Evolutionary conservation across 805 yeast genomes (phyloP), one percentile per base, ranked within the genome.

Genomic region (Candida gorgasii): DNA sequence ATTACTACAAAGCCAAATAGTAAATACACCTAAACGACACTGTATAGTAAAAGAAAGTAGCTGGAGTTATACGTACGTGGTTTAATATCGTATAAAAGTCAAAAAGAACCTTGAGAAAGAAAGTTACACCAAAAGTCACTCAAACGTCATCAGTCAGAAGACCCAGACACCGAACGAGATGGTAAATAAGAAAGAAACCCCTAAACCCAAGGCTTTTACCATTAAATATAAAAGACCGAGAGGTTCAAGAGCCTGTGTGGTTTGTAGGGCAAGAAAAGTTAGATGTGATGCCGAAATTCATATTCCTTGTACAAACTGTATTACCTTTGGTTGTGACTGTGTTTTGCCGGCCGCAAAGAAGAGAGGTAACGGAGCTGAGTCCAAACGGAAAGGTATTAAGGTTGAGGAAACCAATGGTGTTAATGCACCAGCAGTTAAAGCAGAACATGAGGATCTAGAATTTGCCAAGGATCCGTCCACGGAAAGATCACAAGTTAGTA

Each of bases 191-290:
- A 52, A 46, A 42, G 54, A 46, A 41, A 41, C 43, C n/a, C 39
- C 39, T n/a, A 68, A 65, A 43, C 72, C 70, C 8, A 69, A 68
- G 50, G 72, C 75, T 1, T 70, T 69, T 53, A 69, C 75, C 41
- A 69, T 72, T 49, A 70, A 67, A 47, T 72, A 69, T 50, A 77
- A 71, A 52, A 54, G 81, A 48, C 76, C 85, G 36, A 65, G 90
- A 39, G 85, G 89, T 0, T 67, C 85, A 7, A 63, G 87, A 36
- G 92, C 90, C 2, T 85, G 93, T 56, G 75, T 78, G 30, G 84
- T 85, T n/a, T 86, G 93, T 55, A 80, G 88, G 42, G 75, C 83
- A 6, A 69, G 93, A 26, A 86, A 86, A 53, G 93, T 86, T n/a
- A 75, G 89, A 26, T 86, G 95, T 63, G 88, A 83, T 55, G 86